phyloP scores from a whole-genome alignment of 176 grass and related monocot species.

The Phyllostachys edulis region DNA sequence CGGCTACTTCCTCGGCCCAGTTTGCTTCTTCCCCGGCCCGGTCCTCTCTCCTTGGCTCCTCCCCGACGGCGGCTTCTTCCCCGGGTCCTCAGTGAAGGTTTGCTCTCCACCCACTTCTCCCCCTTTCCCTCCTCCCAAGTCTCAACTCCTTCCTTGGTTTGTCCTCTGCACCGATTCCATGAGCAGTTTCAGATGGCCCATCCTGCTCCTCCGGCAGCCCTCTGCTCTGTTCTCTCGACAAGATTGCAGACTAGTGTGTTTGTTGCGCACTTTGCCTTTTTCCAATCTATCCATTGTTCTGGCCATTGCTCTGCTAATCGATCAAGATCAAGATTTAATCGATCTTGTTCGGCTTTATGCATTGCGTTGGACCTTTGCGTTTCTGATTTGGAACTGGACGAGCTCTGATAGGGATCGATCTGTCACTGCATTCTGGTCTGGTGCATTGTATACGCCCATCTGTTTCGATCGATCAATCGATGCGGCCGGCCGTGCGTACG shows the following conservation, averaged over 20 bases:
- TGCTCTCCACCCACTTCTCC: too few species aligned
- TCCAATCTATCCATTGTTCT: neutral
- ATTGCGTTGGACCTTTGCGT: too few species aligned
- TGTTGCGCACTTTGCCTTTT: neutral
- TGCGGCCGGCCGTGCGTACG: too few species aligned
- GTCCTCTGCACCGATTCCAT: neutral
- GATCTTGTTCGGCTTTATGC: too few species aligned
- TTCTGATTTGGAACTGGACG: neutral
- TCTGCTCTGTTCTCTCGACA: neutral
- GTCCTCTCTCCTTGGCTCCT: too few species aligned
- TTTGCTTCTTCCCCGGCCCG: too few species aligned
- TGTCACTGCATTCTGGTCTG: neutral
- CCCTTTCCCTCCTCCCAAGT: too few species aligned
- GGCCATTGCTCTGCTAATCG: neutral
- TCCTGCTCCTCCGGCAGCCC: neutral
- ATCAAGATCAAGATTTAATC: too few species aligned
- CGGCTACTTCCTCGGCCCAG: too few species aligned
- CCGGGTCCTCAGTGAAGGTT: too few species aligned
- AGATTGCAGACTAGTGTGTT: neutral
- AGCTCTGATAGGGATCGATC: neutral
- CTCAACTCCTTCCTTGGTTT: too few species aligned
- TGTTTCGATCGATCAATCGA: neutral
- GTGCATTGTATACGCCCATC: neutral
- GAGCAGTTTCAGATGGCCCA: neutral
- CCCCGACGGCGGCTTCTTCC: too few species aligned